phyloP scores from a whole-genome alignment of 140 eudicot genomes.

The Stevia rebaudiana region DNA sequence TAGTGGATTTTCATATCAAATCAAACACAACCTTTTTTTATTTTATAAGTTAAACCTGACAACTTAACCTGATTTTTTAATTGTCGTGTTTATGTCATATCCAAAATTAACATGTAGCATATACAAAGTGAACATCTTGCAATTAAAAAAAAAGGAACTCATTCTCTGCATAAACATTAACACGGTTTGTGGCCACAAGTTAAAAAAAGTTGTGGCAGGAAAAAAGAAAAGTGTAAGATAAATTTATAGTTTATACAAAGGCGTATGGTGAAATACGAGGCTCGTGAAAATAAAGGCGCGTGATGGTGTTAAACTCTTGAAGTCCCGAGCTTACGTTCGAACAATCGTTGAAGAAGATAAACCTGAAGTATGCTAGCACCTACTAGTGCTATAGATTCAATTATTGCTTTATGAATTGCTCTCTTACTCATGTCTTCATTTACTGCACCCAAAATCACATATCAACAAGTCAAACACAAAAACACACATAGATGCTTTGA shows the following conservation, averaged over 20 bases:
- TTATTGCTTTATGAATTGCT: constrained; percentile 74
- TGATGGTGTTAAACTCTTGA: constrained; percentile 47
- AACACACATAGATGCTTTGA: background rate
- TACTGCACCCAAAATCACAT: constrained; percentile 40
- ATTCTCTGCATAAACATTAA: background rate
- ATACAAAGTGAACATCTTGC: background rate
- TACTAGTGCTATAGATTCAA: constrained; percentile 63
- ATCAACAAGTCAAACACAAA: constrained; percentile 1
- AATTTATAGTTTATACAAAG: constrained; percentile 2
- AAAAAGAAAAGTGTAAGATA: background rate
- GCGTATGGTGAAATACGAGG: background rate
- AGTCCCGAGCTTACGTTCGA: constrained; percentile 63
- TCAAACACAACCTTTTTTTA: background rate
- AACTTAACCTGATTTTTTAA: too few species aligned
- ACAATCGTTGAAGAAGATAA: constrained; percentile 63
- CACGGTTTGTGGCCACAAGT: constrained; percentile 2
- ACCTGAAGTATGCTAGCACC: constrained; percentile 75
- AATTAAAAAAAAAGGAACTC: background rate
- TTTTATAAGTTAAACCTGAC: too few species aligned
- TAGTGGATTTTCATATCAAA: too few species aligned
- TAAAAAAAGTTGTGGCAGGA: background rate
- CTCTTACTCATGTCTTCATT: constrained; percentile 79
- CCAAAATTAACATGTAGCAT: background rate
- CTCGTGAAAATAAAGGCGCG: background rate
- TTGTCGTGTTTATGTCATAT: too few species aligned